Evolutionary conservation across 148 eudicot genomes (phyloP).

Genomic region (Camellia japonica): DNA sequence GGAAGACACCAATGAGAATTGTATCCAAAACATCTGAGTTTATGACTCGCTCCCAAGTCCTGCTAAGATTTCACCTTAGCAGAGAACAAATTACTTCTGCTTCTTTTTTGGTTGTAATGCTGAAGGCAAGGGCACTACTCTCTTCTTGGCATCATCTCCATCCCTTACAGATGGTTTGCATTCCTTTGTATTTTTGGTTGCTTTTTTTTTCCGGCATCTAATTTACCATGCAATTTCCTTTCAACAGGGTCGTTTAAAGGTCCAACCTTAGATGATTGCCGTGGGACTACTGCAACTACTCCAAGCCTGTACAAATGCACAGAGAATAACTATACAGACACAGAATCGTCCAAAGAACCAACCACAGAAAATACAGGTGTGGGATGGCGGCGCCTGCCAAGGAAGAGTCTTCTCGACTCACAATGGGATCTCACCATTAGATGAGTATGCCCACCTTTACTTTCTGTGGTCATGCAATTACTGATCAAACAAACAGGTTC

Average conservation of each 20-base stretch:
- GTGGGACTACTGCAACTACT: constrained; percentile 68
- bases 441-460: no score
- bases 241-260: constrained; percentile 51
- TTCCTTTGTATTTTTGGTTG: constrained; percentile 32
- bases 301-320: constrained; percentile 61
- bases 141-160: constrained; percentile 46
- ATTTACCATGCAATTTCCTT: constrained; percentile 54
- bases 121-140: constrained; percentile 28
- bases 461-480: no score
- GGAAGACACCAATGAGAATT: no score
- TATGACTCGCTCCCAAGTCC: not conserved
- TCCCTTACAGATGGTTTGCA: constrained; percentile 24
- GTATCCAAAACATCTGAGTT: no score
- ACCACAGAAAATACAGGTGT: no score
- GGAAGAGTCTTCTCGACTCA: no score
- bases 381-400: no score
- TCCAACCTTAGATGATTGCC: constrained; percentile 31
- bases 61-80: not conserved
- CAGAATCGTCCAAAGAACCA: no score
- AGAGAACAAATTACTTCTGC: constrained; percentile 9
- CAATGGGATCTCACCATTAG: no score
- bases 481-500: not conserved
- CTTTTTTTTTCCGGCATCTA: constrained; percentile 51
- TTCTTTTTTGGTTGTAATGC: constrained; percentile 40
- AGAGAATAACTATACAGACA: not conserved